A percentile compares a stretch with the other conserved stretches of the same genome.
phyloP scores from a whole-genome alignment of 106 monocot genomes.

The Dioscorea zingiberensis region DNA sequence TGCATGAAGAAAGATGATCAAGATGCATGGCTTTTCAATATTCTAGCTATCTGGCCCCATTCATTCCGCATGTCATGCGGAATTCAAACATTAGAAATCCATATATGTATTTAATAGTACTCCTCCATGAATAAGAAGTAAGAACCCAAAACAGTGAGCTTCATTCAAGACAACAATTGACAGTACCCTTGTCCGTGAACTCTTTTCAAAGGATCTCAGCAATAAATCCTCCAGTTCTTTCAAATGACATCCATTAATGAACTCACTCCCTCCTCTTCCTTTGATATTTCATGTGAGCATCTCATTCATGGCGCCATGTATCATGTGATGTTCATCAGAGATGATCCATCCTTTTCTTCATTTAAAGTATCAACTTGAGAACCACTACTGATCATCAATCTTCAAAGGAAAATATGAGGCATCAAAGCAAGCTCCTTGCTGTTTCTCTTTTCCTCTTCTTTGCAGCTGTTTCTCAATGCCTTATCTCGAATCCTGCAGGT shows the following conservation, averaged over 20 bases:
- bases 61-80: too few species aligned
- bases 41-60: background rate
- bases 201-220: too few species aligned
- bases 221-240: slow-evolving; percentile 3
- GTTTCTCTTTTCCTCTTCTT: slow-evolving; percentile 3
- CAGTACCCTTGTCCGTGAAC: slow-evolving; percentile 1
- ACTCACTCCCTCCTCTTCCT: background rate
- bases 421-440: background rate
- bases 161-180: background rate
- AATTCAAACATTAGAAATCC: too few species aligned
- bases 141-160: too few species aligned
- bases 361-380: slow-evolving; percentile 1
- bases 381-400: background rate
- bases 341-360: background rate
- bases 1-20: too few species aligned
- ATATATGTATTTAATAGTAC: too few species aligned
- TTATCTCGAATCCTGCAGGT: too few species aligned
- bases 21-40: too few species aligned
- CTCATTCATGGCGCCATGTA: background rate
- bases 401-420: background rate
- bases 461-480: slow-evolving; percentile 1
- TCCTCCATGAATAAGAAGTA: too few species aligned
- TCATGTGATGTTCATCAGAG: background rate
- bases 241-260: slow-evolving; percentile 43
- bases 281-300: background rate